Evolutionary conservation across 495 filamentous ascomycete species (phyloP), one percentile per base, ranked within the genome.

Genomic region (Penicillium robsamsonii): DNA sequence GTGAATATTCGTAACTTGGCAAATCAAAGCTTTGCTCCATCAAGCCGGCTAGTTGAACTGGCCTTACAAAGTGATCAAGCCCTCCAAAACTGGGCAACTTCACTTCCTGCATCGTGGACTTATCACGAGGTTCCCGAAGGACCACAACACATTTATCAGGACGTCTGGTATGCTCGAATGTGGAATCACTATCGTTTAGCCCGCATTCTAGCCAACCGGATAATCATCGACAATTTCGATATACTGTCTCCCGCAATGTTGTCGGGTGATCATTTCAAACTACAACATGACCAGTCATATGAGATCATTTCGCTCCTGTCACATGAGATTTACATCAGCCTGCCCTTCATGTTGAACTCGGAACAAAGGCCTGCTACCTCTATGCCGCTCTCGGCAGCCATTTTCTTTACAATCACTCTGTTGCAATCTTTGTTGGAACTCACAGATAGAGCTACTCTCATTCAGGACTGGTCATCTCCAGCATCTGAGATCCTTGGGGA

Each of bases 101-200:
- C 44, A 24, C 27, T 46, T 9, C 44, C 44, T 9, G 12, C 24
- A 10, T 17, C 44, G 10, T 46, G 27, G 27, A 20, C n/a, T 1
- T 46, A 46, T 46, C 24, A 29, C 2, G 10, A 11, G 44, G 11
- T n/a, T 27, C 27, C 13, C 6, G 8, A 9, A 6, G 29, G n/a
- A 4, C 13, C 15, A 29, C 29, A 46, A 15, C 13, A 29, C 29
- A 17, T n/a, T 17, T 46, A 31, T 5, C 25, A 27, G n/a, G 29
- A 46, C 5, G 22, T 29, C 4, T 46, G 44, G 44, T 46, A 9
- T 15, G 44, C 44, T 27, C 25, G 27, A 31, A 46, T 46, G 13
- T 46, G 44, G 44, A 46, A 46, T 13, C 30, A 46, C 15, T 46
- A 31, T 11, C 44, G 44, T 13, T 17, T 46, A 27, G 44, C 44